Evolutionary conservation across 176 grass and related monocot species (phyloP).

Genomic region (Calamus simplicifolius): DNA sequence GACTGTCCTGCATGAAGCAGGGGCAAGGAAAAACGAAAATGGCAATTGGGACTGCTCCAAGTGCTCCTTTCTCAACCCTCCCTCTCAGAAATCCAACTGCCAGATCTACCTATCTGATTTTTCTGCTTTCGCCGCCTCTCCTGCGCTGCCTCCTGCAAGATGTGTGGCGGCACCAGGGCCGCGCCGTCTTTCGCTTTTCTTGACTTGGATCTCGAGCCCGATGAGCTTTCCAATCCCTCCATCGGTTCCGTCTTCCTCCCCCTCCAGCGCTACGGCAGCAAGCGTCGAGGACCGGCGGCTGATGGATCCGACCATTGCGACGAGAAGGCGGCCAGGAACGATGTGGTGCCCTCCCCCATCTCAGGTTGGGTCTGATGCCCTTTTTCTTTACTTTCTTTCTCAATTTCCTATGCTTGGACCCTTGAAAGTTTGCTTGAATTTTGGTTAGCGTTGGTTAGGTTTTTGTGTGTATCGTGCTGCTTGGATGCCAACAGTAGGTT

Average conservation of each 20-base stretch:
- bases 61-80: constrained; percentile 39
- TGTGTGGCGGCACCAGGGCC: constrained; percentile 11
- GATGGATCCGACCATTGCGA: constrained; percentile 2
- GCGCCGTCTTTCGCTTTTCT: not conserved
- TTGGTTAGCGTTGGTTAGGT: too few relatives aligned
- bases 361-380: not conserved
- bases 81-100: constrained; percentile 25
- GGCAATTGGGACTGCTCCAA: constrained; percentile 30
- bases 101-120: constrained; percentile 15
- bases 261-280: constrained; percentile 19
- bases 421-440: too few relatives aligned
- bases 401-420: too few relatives aligned
- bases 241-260: constrained; percentile 53
- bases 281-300: constrained; percentile 16
- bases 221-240: constrained; percentile 22
- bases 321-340: not conserved
- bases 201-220: too few relatives aligned
- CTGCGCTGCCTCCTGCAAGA: constrained; percentile 25
- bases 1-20: too few relatives aligned
- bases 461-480: too few relatives aligned
- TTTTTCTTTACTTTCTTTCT: not conserved
- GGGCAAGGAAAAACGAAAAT: too few relatives aligned
- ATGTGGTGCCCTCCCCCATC: not conserved
- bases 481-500: too few relatives aligned
- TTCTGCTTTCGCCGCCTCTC: not conserved